Evolutionary conservation across 2,329 filamentous ascomycete genomes (phyloP), one percentile per base, ranked within the genome.

Genomic region (Clonostachys sp.): DNA sequence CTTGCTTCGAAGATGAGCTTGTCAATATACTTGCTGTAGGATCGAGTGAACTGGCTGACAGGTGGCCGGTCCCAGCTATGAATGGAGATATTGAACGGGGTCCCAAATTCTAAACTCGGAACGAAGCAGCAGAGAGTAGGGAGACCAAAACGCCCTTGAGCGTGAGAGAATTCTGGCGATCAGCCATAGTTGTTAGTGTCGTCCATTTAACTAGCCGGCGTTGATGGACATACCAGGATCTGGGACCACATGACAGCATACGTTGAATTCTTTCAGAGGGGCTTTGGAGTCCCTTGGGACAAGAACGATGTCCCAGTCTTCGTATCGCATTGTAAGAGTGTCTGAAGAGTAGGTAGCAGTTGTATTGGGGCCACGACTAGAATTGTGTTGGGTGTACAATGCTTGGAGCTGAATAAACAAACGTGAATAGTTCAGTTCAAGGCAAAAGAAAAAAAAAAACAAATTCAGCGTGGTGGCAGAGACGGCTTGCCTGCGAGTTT

Each of bases 271-370:
- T 64, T 89, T 87, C 47, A 91, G 66, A 1, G 90, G 90, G 12
- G 86, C 62, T 56, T 82, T 84, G 56, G 76, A 83, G 51, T 78
- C 76, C 51, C 65, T 66, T 0, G 88, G 85, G 62, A 95, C 95
- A 51, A 95, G 73, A 41, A 95, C 80, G 47, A 94, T 79, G 59
- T 95, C 90, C 90, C 89, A 95, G 59, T 89, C 83, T 56, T 89
- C 80, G 74, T 87, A 95, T 50, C 89, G 84, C 90, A 95, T 95
- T 52, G 57, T 75, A 65, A 46, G 45, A 41, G 9, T 38, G 20
- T 36, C 34, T 12, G 24, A 13, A 14, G 36, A 17, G n/a, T 17
- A 17, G 6, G n/a, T 17, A 17, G 6, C 20, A 18, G 14, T 12
- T 14, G 16, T 16, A 9, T 45, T 39, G 14, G n/a, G 16, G 9